Base-by-base conservation (phyloP, 2,329 filamentous ascomycete genomes). In the Teratosphaeria viscida region DNA sequence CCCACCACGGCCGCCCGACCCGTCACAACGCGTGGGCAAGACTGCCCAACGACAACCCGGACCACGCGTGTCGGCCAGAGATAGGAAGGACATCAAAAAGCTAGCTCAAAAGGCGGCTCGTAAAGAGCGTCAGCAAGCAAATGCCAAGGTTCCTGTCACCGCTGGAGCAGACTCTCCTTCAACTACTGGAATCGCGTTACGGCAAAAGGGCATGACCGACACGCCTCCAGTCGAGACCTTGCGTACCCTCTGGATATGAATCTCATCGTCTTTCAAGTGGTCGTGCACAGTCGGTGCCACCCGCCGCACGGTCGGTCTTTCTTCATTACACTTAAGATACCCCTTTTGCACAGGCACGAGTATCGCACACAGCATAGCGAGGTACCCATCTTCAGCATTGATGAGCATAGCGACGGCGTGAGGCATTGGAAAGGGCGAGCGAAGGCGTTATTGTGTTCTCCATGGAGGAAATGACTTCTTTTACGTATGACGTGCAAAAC, bases 31-130 rank as follows among this genome's bases (percentile, higher is more conserved):
- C 14, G 56, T 53, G 26, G 66, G 65, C 59, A 72, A 71, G 61
- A 71, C 71, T 5, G 61, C 66, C 27, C 71, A 71, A 52, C 67
- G 65, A 53, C 72, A 74, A 60, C 63, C 62, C 27, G 74, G 72
- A 26, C 72, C 73, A 43, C 70, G 71, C 35, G 60, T 68, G 14
- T 67, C 67, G n/a, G 71, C 74, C 29, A 66, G 73, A 56, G 72
- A 75, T 29, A 68, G 67, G 35, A 74, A 74, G 60, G 71, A 72
- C 57, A 71, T 74, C 52, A 72, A 74, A 63, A 76, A 76, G 68
- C 70, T 70, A 57, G 73, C 73, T 6, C 74, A 76, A 59, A 76
- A 76, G 58, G 71, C 73, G 14, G 74, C 74, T 29, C 68, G 72
- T 35, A 75, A 74, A 59, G 71, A 75, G 60, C 71, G 74, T 8